Base-by-base conservation (phyloP, 2,329 filamentous ascomycete genomes). In the Colletotrichum lentis region DNA sequence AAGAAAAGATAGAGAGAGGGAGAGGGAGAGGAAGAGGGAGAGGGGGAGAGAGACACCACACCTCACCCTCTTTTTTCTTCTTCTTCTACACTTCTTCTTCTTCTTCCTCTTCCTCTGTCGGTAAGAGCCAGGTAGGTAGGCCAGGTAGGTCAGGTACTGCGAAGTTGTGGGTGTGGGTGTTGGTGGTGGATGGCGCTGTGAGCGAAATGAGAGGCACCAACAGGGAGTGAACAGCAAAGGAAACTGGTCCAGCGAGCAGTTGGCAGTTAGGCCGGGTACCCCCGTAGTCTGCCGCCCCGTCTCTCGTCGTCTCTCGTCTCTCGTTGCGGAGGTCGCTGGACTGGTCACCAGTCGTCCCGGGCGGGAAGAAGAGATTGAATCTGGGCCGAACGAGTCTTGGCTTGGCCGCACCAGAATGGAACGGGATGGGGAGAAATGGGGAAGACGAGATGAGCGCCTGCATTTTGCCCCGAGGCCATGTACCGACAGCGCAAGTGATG, bases 191-290 rank as follows among this genome's bases (percentile, higher is more conserved):
- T 37, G 60, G 44, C 22, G 53, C 53, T 39, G 61, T 27, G 64
- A 31, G 39, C 64, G 58, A 64, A 59, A 55, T 54, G 37, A 49
- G 54, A 68, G 65, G 65, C 65, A 65, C 61, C 65, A 65, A 68
- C 65, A 37, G 61, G 37, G 57, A 31, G 27, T 14, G 53, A 22
- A 52, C 55, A 46, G 55, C 24, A 31, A 47, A 43, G 35, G 53
- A 54, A 55, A 10, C 54, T 24, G 50, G 41, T 44, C 50, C 54
- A 37, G 50, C 41, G 31, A 50, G 35, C 11, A 44, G 8, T 35
- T 35, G 7, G 31, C 31, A 35, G 27, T 20, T 41, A 41, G 31
- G 37, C 46, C 47, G 22, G 47, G 46, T 35, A 43, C 16, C 58
- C 46, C 37, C 22, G 37, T 43, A 44, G 35, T 44, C 37, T 43